Evolutionary conservation across 139 green algal species (phyloP), one percentile per base, ranked within the genome.

Genomic region (Helicosporidium sp.): DNA sequence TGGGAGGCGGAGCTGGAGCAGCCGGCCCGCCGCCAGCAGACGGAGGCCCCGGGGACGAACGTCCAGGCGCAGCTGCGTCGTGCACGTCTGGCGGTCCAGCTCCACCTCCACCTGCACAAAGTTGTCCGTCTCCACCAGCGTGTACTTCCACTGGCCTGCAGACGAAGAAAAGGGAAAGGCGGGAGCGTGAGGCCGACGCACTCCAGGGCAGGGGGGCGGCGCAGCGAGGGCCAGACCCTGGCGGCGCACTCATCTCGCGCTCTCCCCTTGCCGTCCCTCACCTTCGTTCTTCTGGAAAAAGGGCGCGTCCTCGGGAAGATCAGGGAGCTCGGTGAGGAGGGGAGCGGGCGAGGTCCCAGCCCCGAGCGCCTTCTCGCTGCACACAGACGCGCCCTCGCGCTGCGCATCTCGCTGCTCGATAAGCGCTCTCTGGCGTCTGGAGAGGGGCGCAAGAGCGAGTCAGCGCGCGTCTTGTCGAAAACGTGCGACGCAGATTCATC

Each of bases 1-100:
- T n/a, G n/a, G n/a, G n/a, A n/a, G n/a, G n/a, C n/a, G n/a, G n/a
- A 93, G 70, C 62, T 90, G 76, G 58, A 94, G 70, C 60, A 91
- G 52, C 28, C 65, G 70, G 33, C 73, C 79, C 64, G 87, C 88
- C 48, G 87, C 73, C 22, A 93, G 72, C 46, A 94, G 60, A 4
- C 79, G 65, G 15, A 87, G 70, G 31, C 65, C 60, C 0, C 10
- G 42, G 5, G 81, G 72, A 58, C 85, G 80, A 43, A 92, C 72
- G 60, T 94, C 84, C 12, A 77, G 70, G 37, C 78, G 64, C 29
- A 93, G 74, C 19, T 84, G 58, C 7, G 58, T 77, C 7, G 74
- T 84, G 68, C 88, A 80, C 43, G 91, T 49, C 71, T 72, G 84
- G 28, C 66, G 70, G 2, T 75, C 79, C 22, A 93, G 53, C 3